Evolutionary conservation across 192 early-diverging fungal species (phyloP).

Genomic region (Umbelopsis ramanniana): DNA sequence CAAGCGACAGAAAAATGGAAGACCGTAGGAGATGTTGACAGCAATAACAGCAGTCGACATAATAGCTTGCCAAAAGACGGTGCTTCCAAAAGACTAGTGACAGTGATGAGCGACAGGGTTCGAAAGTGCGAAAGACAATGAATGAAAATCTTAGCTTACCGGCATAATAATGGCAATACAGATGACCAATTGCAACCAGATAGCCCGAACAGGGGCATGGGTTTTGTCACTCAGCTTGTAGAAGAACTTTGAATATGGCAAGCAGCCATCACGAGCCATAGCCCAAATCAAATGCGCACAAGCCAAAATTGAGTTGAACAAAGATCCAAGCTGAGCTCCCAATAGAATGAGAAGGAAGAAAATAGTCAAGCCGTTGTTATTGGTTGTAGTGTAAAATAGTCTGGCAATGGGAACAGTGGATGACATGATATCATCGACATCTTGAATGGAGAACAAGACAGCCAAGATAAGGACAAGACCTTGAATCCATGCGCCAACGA

Average conservation of each 20-base stretch:
- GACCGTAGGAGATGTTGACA: conserved; percentile 49
- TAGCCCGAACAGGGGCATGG: conserved; percentile 40
- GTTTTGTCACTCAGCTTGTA: conserved; percentile 34
- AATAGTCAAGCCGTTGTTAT: conserved; percentile 35
- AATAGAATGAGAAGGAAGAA: conserved; percentile 42
- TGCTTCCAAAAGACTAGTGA: conserved; percentile 30
- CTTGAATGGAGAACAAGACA: conserved; percentile 43
- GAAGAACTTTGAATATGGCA: conserved; percentile 44
- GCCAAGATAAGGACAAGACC: conserved; percentile 45
- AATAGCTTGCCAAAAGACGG: conserved; percentile 42
- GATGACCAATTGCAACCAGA: conserved; percentile 42
- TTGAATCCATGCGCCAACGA: conserved; percentile 44
- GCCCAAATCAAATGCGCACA: conserved; percentile 50
- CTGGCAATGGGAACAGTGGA: conserved; percentile 35
- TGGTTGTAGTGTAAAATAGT: conserved; percentile 39
- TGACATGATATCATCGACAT: conserved; percentile 33
- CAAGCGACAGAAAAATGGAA: conserved; percentile 42
- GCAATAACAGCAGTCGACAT: conserved; percentile 46
- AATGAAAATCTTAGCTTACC: background rate
- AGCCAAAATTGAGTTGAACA: conserved; percentile 41
- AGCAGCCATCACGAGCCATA: conserved; percentile 48
- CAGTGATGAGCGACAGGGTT: background rate
- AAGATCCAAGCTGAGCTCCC: conserved; percentile 44
- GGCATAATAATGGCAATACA: conserved; percentile 38
- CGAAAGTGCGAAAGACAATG: background rate